A percentile compares a stretch with the other conserved stretches of the same genome.
phyloP scores from a whole-genome alignment of 306 rosid genomes.

The Styphnolobium japonicum region DNA sequence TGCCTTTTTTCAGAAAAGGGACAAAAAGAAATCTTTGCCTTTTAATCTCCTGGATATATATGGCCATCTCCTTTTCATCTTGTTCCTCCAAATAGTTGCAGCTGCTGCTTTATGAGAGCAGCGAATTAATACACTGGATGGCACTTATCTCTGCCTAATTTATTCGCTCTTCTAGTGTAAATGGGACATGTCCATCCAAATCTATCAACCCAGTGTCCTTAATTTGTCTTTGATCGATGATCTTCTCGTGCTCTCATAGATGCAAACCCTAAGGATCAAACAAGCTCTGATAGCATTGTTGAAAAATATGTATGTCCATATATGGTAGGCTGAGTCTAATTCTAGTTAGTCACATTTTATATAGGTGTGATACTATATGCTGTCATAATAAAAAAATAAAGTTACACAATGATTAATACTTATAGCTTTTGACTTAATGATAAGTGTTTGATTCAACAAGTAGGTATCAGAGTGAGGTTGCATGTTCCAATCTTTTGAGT shows the following conservation, averaged over 20 bases:
- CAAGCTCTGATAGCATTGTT: not conserved
- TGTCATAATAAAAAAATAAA: too few relatives aligned
- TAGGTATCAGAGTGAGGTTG: too few relatives aligned
- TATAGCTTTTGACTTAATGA: too few relatives aligned
- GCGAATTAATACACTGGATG: not conserved
- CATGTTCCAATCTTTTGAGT: too few relatives aligned
- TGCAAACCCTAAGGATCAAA: not conserved
- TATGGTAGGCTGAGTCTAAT: too few relatives aligned
- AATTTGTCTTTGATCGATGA: not conserved
- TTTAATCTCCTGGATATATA: not conserved
- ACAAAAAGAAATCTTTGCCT: too few relatives aligned
- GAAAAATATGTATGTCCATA: too few relatives aligned
- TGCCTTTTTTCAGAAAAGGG: not conserved
- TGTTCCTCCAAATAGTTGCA: not conserved
- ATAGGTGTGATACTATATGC: too few relatives aligned
- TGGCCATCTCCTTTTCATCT: not conserved
- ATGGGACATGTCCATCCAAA: conserved; percentile 11
- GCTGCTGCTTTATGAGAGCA: not conserved
- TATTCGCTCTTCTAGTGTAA: not conserved
- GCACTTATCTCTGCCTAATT: not conserved
- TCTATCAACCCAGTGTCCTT: not conserved
- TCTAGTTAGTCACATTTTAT: too few relatives aligned
- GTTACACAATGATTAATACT: too few relatives aligned
- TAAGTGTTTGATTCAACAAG: too few relatives aligned
- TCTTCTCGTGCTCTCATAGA: not conserved